Evolutionary conservation across 1,139 yeast species (phyloP).

Genomic region (Saccharomyces hybrid): DNA sequence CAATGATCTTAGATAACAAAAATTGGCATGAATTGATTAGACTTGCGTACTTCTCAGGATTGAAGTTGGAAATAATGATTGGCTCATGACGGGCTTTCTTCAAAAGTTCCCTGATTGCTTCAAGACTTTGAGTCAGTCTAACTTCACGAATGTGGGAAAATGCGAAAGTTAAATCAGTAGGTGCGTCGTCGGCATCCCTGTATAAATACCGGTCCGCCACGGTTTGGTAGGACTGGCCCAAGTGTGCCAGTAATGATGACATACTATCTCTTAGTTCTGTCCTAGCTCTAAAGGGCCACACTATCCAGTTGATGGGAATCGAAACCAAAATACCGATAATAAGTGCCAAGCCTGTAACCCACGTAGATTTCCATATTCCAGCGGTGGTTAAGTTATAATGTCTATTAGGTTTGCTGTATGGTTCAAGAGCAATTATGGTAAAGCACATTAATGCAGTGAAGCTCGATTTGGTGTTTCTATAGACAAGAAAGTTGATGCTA

Average conservation of each 20-base stretch:
- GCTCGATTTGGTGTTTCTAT: slow-evolving; percentile 37
- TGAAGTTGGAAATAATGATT: slow-evolving; percentile 27
- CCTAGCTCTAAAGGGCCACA: slow-evolving; percentile 44
- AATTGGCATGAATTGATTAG: slow-evolving; percentile 35
- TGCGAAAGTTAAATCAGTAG: slow-evolving; percentile 38
- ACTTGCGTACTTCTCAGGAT: slow-evolving; percentile 25
- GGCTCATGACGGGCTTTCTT: slow-evolving; percentile 36
- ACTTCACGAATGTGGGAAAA: slow-evolving; percentile 42
- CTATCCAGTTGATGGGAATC: slow-evolving; percentile 37
- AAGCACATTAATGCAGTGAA: slow-evolving; percentile 36
- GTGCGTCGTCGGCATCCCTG: slow-evolving; percentile 40
- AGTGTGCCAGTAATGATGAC: slow-evolving; percentile 35
- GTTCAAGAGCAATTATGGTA: slow-evolving; percentile 35
- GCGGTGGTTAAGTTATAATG: slow-evolving; percentile 13
- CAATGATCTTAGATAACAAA: slow-evolving; percentile 38
- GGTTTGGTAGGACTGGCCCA: slow-evolving; percentile 41
- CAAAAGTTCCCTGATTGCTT: slow-evolving; percentile 35
- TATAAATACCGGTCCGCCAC: slow-evolving; percentile 43
- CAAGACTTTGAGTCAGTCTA: slow-evolving; percentile 38
- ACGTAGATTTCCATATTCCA: slow-evolving; percentile 33
- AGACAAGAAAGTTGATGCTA: slow-evolving; percentile 32
- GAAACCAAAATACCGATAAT: slow-evolving; percentile 36
- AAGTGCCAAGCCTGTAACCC: slow-evolving; percentile 37
- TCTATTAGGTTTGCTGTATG: slow-evolving; percentile 17
- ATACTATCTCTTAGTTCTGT: slow-evolving; percentile 37